A percentile compares a stretch with the other conserved stretches of the same genome.
Evolutionary conservation across 805 yeast species (phyloP).

Genomic region (Teunomyces kruisii): DNA sequence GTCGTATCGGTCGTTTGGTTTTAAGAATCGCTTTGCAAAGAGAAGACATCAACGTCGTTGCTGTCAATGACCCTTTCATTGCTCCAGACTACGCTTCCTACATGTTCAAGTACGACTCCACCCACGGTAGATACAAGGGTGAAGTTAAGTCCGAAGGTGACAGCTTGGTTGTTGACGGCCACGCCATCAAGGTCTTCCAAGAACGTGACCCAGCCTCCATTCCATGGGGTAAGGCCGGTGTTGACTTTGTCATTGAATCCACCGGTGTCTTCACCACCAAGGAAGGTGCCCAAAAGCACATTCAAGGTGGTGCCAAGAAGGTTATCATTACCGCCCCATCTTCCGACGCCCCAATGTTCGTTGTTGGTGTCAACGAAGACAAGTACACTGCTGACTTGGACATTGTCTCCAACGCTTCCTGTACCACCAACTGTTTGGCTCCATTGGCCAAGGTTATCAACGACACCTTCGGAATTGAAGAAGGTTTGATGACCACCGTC

Average conservation of each 20-base stretch:
- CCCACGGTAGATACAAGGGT: slow-evolving; percentile 33
- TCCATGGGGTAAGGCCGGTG: slow-evolving; percentile 36
- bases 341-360: slow-evolving; percentile 37
- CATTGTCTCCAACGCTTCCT: slow-evolving; percentile 36
- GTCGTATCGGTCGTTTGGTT: slow-evolving; percentile 37
- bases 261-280: slow-evolving; percentile 37
- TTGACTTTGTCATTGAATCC: slow-evolving; percentile 33
- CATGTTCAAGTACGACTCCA: slow-evolving; percentile 39
- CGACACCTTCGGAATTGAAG: slow-evolving; percentile 35
- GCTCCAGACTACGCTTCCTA: slow-evolving; percentile 36
- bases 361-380: slow-evolving; percentile 35
- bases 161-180: slow-evolving; percentile 28
- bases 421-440: slow-evolving; percentile 40
- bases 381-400: slow-evolving; percentile 32
- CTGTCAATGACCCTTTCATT: slow-evolving; percentile 35
- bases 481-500: slow-evolving; percentile 38
- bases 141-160: slow-evolving; percentile 26
- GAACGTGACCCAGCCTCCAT: slow-evolving; percentile 35
- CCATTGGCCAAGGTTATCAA: slow-evolving; percentile 38
- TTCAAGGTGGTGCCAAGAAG: slow-evolving; percentile 38
- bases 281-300: slow-evolving; percentile 37
- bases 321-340: slow-evolving; percentile 36
- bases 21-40: slow-evolving; percentile 33
- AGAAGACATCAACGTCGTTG: slow-evolving; percentile 32
- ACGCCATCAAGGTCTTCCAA: slow-evolving; percentile 28